These are phyloP conservation scores for Fusarium sulawesiense DNA, from an alignment of 2,329 filamentous ascomycete genomes.

Conservation along the genomic window DNA sequence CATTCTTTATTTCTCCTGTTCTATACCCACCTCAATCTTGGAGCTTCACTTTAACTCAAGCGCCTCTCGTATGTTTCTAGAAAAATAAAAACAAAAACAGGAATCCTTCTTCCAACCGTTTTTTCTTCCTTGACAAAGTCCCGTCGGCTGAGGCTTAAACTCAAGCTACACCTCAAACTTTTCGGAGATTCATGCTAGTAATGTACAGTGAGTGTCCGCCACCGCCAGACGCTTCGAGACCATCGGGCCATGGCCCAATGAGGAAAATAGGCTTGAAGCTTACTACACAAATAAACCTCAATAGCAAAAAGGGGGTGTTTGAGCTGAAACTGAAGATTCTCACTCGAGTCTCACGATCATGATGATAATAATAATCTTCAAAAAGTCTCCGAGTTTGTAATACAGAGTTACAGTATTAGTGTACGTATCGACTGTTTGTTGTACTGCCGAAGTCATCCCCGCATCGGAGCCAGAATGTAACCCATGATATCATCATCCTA, in stretches of 20 bases:
- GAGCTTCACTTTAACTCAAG: slow-evolving; percentile 1
- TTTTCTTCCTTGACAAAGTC: not conserved
- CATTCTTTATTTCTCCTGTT: not conserved
- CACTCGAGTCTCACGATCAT: slow-evolving; percentile 3
- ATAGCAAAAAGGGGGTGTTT: not conserved
- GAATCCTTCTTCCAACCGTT: not conserved
- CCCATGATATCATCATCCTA: slow-evolving; percentile 47
- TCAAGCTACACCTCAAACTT: slow-evolving; percentile 4
- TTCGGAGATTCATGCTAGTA: not conserved
- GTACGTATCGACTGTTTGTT: not conserved
- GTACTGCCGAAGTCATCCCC: slow-evolving; percentile 25
- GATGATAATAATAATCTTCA: slow-evolving; percentile 1
- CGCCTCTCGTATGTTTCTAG: slow-evolving; percentile 15
- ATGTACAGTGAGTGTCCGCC: slow-evolving; percentile 8
- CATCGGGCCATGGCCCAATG: slow-evolving; percentile 12
- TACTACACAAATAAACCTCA: not conserved
- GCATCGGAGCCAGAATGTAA: slow-evolving; percentile 23
- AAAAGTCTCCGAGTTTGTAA: slow-evolving; percentile 15
- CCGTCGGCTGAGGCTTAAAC: slow-evolving; percentile 7
- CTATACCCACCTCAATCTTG: not conserved
- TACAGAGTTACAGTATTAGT: not conserved
- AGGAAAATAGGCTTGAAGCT: slow-evolving; percentile 8
- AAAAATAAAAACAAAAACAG: slow-evolving; percentile 4
- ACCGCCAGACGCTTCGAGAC: slow-evolving; percentile 38
- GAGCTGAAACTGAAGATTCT: not conserved